A percentile compares a stretch with the other conserved stretches of the same genome.
Evolutionary conservation across 106 monocot species (phyloP).

Genomic region (Dactylorhiza incarnata): DNA sequence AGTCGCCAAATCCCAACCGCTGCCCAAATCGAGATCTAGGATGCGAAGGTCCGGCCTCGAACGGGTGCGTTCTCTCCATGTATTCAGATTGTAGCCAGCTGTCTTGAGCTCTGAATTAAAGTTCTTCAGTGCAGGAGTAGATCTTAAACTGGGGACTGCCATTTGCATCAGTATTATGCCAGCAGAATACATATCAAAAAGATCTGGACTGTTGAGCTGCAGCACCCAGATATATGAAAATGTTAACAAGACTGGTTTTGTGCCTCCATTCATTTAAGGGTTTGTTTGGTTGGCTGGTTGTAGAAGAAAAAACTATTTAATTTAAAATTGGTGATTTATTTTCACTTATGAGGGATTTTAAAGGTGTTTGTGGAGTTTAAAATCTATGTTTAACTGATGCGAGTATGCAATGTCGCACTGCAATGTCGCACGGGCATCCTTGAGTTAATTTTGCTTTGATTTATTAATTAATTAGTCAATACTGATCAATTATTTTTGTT

Average conservation of each 20-base stretch:
- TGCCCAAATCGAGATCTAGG: conserved; percentile 58
- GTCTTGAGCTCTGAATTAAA: conserved; percentile 82
- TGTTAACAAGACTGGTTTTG: too few relatives aligned
- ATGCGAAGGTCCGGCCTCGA: conserved; percentile 42
- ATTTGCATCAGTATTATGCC: conserved; percentile 92
- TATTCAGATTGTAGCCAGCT: conserved; percentile 48
- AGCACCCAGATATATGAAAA: conserved; percentile 8
- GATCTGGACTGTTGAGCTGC: conserved; percentile 91
- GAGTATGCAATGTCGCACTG: too few relatives aligned
- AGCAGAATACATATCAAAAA: conserved; percentile 95
- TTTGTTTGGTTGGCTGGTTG: too few relatives aligned
- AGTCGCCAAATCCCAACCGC: conserved; percentile 65
- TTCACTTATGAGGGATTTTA: too few relatives aligned
- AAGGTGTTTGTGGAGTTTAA: too few relatives aligned
- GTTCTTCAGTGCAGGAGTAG: conserved; percentile 62
- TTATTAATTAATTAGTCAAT: too few relatives aligned
- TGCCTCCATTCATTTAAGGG: neutral
- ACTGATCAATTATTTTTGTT: too few relatives aligned
- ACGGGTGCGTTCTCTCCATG: conserved; percentile 48
- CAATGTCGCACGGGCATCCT: too few relatives aligned
- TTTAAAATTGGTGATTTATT: too few relatives aligned
- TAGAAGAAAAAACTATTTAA: too few relatives aligned
- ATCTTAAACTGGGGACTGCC: conserved; percentile 63
- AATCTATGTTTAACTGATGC: too few relatives aligned
- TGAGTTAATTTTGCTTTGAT: too few relatives aligned